phyloP scores from a whole-genome alignment of 305 asterid species.

The Fraxinus sp. region DNA sequence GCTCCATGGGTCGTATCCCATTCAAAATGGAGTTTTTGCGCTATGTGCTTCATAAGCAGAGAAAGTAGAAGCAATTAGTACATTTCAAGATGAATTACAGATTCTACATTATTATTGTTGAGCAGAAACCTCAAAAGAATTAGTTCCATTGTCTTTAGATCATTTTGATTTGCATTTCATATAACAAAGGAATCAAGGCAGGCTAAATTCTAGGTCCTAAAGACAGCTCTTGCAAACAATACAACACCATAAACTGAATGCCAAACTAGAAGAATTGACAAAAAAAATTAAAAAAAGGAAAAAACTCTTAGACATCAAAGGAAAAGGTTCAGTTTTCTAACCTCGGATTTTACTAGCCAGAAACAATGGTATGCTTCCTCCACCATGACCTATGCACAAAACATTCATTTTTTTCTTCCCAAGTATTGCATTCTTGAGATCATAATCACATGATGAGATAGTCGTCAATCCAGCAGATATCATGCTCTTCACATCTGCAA shows the following conservation, averaged over 20 bases:
- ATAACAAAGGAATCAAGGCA: not conserved
- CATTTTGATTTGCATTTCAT: not conserved
- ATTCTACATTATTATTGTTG: not conserved
- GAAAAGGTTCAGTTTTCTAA: slow-evolving; percentile 17
- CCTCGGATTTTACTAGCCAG: slow-evolving; percentile 73
- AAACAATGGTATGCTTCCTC: slow-evolving; percentile 87
- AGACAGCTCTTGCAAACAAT: not conserved
- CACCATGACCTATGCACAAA: slow-evolving; percentile 89
- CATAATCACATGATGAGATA: slow-evolving; percentile 48
- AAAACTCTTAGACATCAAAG: not conserved
- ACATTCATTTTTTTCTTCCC: slow-evolving; percentile 60
- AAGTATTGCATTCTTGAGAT: slow-evolving; percentile 51
- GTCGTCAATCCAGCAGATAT: slow-evolving; percentile 69
- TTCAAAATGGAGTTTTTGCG: not conserved
- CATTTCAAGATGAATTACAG: not conserved
- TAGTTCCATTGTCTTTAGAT: not conserved
- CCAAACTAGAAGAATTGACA: not conserved
- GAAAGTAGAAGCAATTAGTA: not conserved
- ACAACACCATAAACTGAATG: not conserved
- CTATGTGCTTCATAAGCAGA: not conserved
- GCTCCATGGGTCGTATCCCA: not conserved
- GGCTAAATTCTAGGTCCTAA: not conserved
- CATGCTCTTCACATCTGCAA: slow-evolving; percentile 87
- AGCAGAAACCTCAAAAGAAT: not conserved
- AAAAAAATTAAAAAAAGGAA: not conserved